Percentiles rank a stretch among this genome's conserved stretches.
Conservation (phyloP, 2,329 filamentous ascomycete genomes). For the Colletotrichum sublineola region DNA sequence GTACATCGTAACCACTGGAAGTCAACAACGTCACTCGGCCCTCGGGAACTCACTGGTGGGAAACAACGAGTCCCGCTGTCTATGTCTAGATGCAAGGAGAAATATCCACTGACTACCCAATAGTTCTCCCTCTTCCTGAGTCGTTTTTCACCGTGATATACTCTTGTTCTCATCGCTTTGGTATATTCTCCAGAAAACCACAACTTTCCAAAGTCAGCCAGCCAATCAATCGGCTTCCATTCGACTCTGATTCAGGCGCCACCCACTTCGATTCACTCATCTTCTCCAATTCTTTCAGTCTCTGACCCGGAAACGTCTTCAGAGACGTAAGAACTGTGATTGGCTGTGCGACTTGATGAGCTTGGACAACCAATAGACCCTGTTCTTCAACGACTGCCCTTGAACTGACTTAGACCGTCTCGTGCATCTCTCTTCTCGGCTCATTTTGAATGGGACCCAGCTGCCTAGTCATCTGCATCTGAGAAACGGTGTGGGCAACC, state of each 20-base stretch:
- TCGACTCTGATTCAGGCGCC: slow-evolving; percentile 1
- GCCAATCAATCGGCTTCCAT: slow-evolving; percentile 2
- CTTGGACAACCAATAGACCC: slow-evolving; percentile 8
- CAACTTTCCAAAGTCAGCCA: neutral
- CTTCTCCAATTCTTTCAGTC: neutral
- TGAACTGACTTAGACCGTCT: neutral
- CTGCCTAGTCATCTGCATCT: neutral
- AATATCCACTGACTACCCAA: slow-evolving; percentile 6
- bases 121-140: neutral
- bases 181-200: neutral
- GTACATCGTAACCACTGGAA: neutral
- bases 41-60: slow-evolving; percentile 31
- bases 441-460: neutral
- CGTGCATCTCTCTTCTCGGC: neutral
- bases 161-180: slow-evolving; percentile 3
- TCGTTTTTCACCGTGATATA: neutral
- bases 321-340: neutral
- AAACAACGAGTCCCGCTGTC: slow-evolving; percentile 5
- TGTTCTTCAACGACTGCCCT: neutral
- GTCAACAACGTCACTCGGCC: slow-evolving; percentile 43
- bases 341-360: slow-evolving; percentile 9
- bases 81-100: slow-evolving; percentile 15
- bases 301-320: slow-evolving; percentile 7
- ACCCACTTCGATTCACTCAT: slow-evolving; percentile 5
- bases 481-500: neutral